Conservation (phyloP, 257 asterid genomes). For the Plantago elongata region DNA sequence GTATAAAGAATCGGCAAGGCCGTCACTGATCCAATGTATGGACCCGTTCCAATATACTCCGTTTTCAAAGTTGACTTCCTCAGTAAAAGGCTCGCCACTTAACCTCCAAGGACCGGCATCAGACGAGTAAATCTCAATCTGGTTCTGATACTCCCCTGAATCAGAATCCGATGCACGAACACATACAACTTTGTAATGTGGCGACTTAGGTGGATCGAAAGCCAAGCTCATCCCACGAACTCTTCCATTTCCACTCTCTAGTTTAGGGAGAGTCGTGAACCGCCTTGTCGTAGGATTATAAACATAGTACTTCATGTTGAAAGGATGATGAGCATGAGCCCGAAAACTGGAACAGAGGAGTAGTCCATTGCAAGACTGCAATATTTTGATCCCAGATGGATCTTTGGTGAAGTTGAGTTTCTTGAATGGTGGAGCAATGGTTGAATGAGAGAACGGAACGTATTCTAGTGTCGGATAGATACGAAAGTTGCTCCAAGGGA, state of each 20-base stretch:
- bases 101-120: constrained; percentile 27
- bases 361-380: constrained; percentile 38
- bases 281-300: constrained; percentile 15
- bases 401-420: constrained; percentile 17
- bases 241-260: background rate
- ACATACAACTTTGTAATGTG: constrained; percentile 29
- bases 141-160: constrained; percentile 17
- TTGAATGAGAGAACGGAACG: constrained; percentile 8
- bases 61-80: constrained; percentile 14
- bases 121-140: constrained; percentile 30
- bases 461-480: background rate
- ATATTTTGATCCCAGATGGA: constrained; percentile 17
- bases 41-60: constrained; percentile 41
- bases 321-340: background rate
- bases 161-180: background rate
- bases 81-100: constrained; percentile 17
- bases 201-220: constrained; percentile 28
- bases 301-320: constrained; percentile 3
- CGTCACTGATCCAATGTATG: constrained; percentile 25
- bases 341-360: constrained; percentile 23
- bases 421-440: constrained; percentile 19
- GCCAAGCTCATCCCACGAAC: constrained; percentile 20
- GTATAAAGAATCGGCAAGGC: constrained; percentile 19
- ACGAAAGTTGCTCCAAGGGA: constrained; percentile 6
- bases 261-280: background rate